Base-by-base conservation (phyloP, 2,329 filamentous ascomycete genomes). In the Volutella citrinella region DNA sequence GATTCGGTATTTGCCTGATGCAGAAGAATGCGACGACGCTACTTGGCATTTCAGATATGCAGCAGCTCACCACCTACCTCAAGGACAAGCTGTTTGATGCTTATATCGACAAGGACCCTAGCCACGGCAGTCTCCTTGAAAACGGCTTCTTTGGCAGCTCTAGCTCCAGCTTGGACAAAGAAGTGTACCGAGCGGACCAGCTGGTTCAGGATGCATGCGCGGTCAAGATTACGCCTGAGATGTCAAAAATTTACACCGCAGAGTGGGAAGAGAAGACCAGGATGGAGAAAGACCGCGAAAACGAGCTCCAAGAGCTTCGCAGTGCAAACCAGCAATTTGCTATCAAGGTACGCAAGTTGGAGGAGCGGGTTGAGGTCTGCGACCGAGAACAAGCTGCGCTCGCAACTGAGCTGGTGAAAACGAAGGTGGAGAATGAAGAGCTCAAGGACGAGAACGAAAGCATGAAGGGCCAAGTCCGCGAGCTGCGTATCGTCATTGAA, bases 141-240 rank as follows among this genome's bases (percentile, higher is more conserved):
- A 95, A 89, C 26, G 93, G 93, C 11, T 98, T 98, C 71, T 98
- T 98, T 55, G 93, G 93, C 40, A 91, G 84, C 58, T 91, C 88
- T 16, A 89, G 87, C 20, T 82, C 82, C n/a, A 86, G 81, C 47
- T 76, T 88, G 10, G 93, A 98, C 57, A 96, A 95, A 63, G 93
- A 96, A 57, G 80, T 98, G 7, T 98, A 98, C 60, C 82, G 90
- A 30, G 93, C 93, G 12, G 93, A 98, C 59, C 81, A 93, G 51
- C 79, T 98, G 41, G 87, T 98, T 11, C 84, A 86, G 40, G 93
- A 98, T 61, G 93, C 93, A 1, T 95, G 90, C 55, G 83, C 86
- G 20, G 75, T 97, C 32, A 85, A 87, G 54, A 80, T 98, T 24
- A 87, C 87, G 0, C 81, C 87, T 0, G 86, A 94, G 53, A 80